Conservation (phyloP, 2,329 filamentous ascomycete genomes). For the Diaporthe sp. region DNA sequence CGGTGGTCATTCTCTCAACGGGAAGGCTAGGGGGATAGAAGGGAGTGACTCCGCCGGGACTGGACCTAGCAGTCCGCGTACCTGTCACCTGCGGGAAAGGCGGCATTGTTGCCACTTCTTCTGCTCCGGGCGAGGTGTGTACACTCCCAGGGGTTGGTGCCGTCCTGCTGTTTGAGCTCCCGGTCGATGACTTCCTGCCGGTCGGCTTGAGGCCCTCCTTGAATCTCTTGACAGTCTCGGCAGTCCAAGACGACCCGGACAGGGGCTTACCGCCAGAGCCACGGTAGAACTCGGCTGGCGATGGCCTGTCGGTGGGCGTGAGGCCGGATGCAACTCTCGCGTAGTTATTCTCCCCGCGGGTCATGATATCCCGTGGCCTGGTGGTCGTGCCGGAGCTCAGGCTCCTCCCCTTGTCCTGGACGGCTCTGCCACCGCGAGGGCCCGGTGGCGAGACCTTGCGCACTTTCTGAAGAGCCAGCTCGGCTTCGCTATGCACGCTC, state of each 20-base stretch:
- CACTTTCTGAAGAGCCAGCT: slow-evolving; percentile 59
- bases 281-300: slow-evolving; percentile 49
- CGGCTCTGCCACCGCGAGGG: slow-evolving; percentile 46
- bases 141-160: slow-evolving; percentile 30
- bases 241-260: slow-evolving; percentile 51
- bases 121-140: slow-evolving; percentile 34
- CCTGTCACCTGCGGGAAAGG: slow-evolving; percentile 37
- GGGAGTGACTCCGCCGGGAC: slow-evolving; percentile 47
- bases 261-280: slow-evolving; percentile 46
- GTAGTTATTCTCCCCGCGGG: slow-evolving; percentile 20
- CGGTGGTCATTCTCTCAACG: slow-evolving; percentile 36
- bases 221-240: slow-evolving; percentile 50
- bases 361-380: slow-evolving; percentile 47
- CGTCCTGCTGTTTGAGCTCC: slow-evolving; percentile 32
- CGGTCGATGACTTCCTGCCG: slow-evolving; percentile 32
- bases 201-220: slow-evolving; percentile 45
- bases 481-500: slow-evolving; percentile 57
- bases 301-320: slow-evolving; percentile 28
- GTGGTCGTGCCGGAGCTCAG: slow-evolving; percentile 43
- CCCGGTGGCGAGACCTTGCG: slow-evolving; percentile 54
- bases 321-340: slow-evolving; percentile 31
- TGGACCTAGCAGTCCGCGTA: slow-evolving; percentile 51
- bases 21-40: slow-evolving; percentile 48
- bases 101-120: slow-evolving; percentile 26
- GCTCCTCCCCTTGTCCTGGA: slow-evolving; percentile 47